Percentiles rank a stretch among this genome's conserved stretches.
Conservation (phyloP, 148 eudicot genomes). For the Cornus suecica region DNA sequence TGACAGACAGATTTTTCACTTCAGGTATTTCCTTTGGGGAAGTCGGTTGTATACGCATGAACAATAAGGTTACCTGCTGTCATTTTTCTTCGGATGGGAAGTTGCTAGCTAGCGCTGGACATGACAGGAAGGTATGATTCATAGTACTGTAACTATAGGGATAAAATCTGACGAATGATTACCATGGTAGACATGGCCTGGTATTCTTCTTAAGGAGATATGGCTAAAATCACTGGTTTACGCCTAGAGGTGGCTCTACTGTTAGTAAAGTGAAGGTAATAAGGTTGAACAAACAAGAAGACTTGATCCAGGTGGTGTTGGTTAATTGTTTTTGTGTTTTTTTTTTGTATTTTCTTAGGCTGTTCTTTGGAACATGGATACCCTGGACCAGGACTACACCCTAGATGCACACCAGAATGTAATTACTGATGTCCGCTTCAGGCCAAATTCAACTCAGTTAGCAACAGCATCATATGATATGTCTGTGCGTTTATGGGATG, state of each 20-base stretch:
- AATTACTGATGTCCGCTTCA: slow-evolving; percentile 80
- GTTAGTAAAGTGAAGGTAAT: neutral
- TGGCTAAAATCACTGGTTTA: neutral
- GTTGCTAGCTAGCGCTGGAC: slow-evolving; percentile 85
- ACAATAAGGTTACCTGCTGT: slow-evolving; percentile 78
- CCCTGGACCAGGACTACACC: slow-evolving; percentile 64
- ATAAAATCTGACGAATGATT: neutral
- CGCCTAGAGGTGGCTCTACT: neutral
- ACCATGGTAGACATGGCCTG: neutral
- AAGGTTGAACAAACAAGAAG: neutral
- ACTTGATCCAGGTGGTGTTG: neutral
- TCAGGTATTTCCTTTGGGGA: slow-evolving; percentile 86
- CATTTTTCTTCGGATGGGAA: slow-evolving; percentile 96
- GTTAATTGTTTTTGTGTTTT: slow-evolving; percentile 8
- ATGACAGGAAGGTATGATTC: slow-evolving; percentile 73
- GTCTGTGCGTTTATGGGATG: slow-evolving; percentile 93
- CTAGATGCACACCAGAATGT: slow-evolving; percentile 68
- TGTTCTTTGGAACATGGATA: slow-evolving; percentile 93
- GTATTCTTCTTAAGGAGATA: neutral
- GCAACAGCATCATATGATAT: slow-evolving; percentile 88
- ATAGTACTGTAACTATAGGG: neutral
- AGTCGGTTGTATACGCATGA: slow-evolving; percentile 66
- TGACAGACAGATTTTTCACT: slow-evolving; percentile 13
- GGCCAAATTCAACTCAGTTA: slow-evolving; percentile 81
- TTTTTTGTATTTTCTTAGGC: slow-evolving; percentile 45